Evolutionary conservation across 352 stramenopile genomes (phyloP).

Genomic region (Phytophthora citricola): DNA sequence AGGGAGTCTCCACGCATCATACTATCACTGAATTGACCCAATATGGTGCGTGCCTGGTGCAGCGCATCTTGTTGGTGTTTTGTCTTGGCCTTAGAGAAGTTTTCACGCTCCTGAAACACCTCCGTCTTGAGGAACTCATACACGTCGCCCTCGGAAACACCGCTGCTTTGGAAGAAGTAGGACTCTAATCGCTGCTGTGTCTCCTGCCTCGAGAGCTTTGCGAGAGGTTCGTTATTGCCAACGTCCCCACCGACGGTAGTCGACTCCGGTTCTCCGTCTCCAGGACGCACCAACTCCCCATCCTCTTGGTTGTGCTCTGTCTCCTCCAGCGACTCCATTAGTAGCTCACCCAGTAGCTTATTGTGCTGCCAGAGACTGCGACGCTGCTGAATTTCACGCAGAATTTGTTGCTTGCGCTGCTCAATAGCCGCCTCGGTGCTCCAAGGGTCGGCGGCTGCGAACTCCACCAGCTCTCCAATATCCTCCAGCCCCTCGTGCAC

Average conservation of each 20-base stretch:
- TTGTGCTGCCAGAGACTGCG: slow-evolving; percentile 61
- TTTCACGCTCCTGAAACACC: slow-evolving; percentile 41
- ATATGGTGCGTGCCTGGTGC: slow-evolving; percentile 7
- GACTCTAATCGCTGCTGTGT: slow-evolving; percentile 48
- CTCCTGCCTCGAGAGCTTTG: slow-evolving; percentile 42
- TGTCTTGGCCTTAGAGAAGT: slow-evolving; percentile 33
- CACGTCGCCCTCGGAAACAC: slow-evolving; percentile 43
- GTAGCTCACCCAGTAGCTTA: slow-evolving; percentile 52
- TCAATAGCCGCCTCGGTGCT: slow-evolving; percentile 35
- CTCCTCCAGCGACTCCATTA: slow-evolving; percentile 48
- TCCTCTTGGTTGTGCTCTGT: slow-evolving; percentile 34
- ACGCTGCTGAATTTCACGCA: slow-evolving; percentile 45
- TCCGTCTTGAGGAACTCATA: slow-evolving; percentile 40
- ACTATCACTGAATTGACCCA: slow-evolving; percentile 33
- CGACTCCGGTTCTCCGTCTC: slow-evolving; percentile 17
- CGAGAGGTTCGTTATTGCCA: slow-evolving; percentile 21
- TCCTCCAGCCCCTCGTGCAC: slow-evolving; percentile 44
- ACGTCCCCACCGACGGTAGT: slow-evolving; percentile 12
- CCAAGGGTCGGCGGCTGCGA: slow-evolving; percentile 40
- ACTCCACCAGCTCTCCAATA: slow-evolving; percentile 45
- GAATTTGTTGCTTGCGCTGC: slow-evolving; percentile 36
- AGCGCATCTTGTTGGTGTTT: slow-evolving; percentile 35
- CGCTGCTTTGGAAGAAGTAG: slow-evolving; percentile 47
- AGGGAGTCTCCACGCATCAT: slow-evolving; percentile 22
- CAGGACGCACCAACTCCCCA: slow-evolving; percentile 12